phyloP scores from a whole-genome alignment of 768 basidiomycete genomes.

The Pulveroboletus sp. region DNA sequence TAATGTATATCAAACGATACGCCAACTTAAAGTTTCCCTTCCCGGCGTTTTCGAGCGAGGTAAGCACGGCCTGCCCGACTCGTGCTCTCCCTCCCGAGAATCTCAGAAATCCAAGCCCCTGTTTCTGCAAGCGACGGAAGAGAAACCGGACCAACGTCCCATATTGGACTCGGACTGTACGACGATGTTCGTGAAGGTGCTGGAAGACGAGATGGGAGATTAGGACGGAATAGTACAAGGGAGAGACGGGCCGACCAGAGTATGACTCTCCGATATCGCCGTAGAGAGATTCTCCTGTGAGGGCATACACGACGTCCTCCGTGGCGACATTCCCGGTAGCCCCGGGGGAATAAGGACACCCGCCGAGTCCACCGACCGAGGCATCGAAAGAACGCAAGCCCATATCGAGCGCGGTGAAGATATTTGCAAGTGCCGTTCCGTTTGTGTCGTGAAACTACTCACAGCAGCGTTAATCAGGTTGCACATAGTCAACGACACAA shows the following conservation, averaged over 20 bases:
- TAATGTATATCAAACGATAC: neutral
- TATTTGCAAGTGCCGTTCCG: constrained; percentile 76
- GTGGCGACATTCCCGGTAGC: constrained; percentile 95
- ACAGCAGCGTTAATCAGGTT: neutral
- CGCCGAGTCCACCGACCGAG: constrained; percentile 85
- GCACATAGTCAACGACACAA: neutral
- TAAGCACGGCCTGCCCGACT: constrained; percentile 77
- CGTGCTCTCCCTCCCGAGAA: constrained; percentile 60
- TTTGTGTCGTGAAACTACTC: constrained; percentile 85
- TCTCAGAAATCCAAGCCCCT: constrained; percentile 77
- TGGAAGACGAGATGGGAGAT: neutral
- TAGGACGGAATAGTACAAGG: neutral
- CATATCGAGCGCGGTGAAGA: constrained; percentile 61
- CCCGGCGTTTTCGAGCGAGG: constrained; percentile 44
- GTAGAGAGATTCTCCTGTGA: constrained; percentile 58
- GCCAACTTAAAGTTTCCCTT: constrained; percentile 19
- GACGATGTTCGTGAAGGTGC: neutral
- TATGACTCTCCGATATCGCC: constrained; percentile 38
- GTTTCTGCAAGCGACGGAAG: constrained; percentile 66
- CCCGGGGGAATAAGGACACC: constrained; percentile 94
- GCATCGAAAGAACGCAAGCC: constrained; percentile 82
- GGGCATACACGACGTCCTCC: constrained; percentile 84
- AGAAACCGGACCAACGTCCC: constrained; percentile 42
- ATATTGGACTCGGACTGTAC: constrained; percentile 10
- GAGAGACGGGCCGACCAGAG: constrained; percentile 11